Conservation (phyloP, 2,329 filamentous ascomycete genomes). For the Neonectria ditissima region DNA sequence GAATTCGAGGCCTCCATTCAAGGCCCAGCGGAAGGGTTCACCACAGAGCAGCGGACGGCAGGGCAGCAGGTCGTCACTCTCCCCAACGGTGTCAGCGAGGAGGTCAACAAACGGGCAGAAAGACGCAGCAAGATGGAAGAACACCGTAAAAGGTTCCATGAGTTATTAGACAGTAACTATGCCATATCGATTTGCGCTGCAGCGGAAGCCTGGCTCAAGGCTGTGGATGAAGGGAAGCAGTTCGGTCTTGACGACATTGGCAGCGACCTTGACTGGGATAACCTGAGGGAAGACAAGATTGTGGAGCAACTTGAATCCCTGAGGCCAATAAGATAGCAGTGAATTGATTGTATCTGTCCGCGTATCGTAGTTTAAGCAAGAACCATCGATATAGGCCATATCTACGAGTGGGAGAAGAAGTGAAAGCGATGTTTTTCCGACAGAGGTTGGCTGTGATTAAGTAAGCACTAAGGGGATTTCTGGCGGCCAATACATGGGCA, state of each 20-base stretch:
- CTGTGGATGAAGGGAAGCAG: too few species aligned
- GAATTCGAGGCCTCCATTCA: constrained; percentile 3
- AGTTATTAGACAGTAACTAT: constrained; percentile 5
- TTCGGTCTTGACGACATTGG: background rate
- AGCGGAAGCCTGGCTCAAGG: too few species aligned
- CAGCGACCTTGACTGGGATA: background rate
- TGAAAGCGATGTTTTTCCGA: background rate
- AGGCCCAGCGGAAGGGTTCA: background rate
- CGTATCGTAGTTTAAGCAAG: background rate
- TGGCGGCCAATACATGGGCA: too few species aligned
- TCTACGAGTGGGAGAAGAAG: background rate
- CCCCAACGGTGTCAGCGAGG: background rate
- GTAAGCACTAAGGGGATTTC: constrained; percentile 3
- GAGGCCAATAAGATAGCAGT: too few species aligned
- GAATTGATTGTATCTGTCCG: too few species aligned
- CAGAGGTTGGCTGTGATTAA: background rate
- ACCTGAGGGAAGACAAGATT: background rate
- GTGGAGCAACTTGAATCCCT: too few species aligned
- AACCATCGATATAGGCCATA: background rate
- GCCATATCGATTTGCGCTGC: background rate
- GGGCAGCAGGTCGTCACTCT: background rate
- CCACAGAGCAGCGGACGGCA: background rate
- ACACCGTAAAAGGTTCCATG: background rate
- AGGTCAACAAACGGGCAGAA: background rate
- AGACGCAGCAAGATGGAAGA: background rate